Base-by-base conservation (phyloP, 176 grass and related monocot genomes). In the Triticum timopheevii region DNA sequence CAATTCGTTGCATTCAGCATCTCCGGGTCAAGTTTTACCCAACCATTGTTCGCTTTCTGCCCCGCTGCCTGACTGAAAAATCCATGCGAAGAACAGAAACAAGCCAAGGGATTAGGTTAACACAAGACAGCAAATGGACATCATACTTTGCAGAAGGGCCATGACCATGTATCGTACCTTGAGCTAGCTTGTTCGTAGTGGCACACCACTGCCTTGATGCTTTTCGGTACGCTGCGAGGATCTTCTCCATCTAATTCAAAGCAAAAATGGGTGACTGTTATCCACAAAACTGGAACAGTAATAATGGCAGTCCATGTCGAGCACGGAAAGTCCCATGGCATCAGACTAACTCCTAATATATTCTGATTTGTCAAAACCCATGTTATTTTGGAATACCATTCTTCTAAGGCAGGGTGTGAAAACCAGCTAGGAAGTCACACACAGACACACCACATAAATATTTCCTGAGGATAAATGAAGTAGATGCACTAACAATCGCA, bases 191-290 rank as follows among this genome's bases (percentile, higher is more conserved):
- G 85, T 98, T 98, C 52, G 78, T 88, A 5, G 96, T 98, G 5
- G 96, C 86, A 39, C 93, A 96, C 96, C 93, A 98, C 67, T 98
- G 96, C 82, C 94, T 96, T 13, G 90, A 98, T 80, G 86, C 69
- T 77, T 89, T 94, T 56, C 92, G 90, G 86, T 98, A 98, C 7
- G 96, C 90, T 7, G 92, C 23, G 15, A 98, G 75, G 84, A 98
- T 94, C 84, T 86, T 94, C 67, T 86, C 93, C 91, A 98, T 98
- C 96, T 96, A 61, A 56, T 79, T 80, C 59, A 65, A 5, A 10
- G 70, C 42, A 84, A 22, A 22, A 82, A 86, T 78, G 33, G 38
- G 22, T 3, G 6, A 0, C 58, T 33, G 17, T 66, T 79, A 65
- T 19, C 33, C 17, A 11, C 34, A 19, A 20, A 7, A 77, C 17